phyloP scores from a whole-genome alignment of 2,329 filamentous ascomycete genomes.

The Trichoderma sp. region DNA sequence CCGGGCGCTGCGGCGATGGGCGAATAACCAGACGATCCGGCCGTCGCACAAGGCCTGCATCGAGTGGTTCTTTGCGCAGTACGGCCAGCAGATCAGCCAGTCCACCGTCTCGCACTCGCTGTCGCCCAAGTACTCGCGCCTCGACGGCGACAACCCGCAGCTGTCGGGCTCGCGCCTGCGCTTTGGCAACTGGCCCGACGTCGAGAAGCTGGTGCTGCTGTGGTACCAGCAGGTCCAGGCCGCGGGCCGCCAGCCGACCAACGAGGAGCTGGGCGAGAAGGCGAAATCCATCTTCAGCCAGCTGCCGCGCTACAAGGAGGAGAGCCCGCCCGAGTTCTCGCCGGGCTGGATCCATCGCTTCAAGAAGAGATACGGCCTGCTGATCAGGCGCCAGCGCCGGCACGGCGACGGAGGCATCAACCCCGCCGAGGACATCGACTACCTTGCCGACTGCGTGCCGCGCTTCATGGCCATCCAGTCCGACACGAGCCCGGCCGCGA shows the following conservation, averaged over 20 bases:
- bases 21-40: conserved; percentile 58
- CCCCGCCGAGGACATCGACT: conserved; percentile 60
- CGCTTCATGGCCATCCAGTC: conserved; percentile 61
- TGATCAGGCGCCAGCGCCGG: conserved; percentile 60
- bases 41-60: conserved; percentile 66
- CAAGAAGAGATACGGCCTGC: conserved; percentile 64
- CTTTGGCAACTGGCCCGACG: conserved; percentile 67
- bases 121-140: conserved; percentile 64
- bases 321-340: conserved; percentile 63
- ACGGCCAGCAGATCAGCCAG: conserved; percentile 64
- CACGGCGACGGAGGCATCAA: conserved; percentile 53
- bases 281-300: conserved; percentile 62
- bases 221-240: conserved; percentile 59
- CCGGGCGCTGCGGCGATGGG: conserved; percentile 63
- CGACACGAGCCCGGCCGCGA: conserved; percentile 63
- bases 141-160: conserved; percentile 62
- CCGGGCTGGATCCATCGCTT: conserved; percentile 68
- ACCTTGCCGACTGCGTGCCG: conserved; percentile 63
- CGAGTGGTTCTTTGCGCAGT: conserved; percentile 64
- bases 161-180: conserved; percentile 65
- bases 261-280: conserved; percentile 66
- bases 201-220: conserved; percentile 60
- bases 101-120: conserved; percentile 66
- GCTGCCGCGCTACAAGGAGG: conserved; percentile 63
- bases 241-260: conserved; percentile 61